Conservation (phyloP, 495 filamentous ascomycete species). For the Schizothecium vesticola region DNA sequence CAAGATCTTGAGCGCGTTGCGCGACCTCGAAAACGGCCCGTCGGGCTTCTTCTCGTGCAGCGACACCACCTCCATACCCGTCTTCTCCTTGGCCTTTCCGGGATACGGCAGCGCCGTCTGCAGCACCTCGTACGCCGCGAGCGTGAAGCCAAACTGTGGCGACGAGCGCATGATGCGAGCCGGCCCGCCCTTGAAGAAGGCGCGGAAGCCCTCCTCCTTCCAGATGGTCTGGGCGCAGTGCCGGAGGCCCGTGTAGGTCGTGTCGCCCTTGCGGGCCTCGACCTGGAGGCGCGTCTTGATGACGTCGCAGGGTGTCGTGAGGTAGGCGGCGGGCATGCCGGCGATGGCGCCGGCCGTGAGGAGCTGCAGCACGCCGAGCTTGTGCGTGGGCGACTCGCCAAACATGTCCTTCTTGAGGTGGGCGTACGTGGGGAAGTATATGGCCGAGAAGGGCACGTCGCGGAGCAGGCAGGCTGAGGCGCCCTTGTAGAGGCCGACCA, state of each 20-base stretch:
- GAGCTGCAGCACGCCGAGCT: constrained; percentile 86
- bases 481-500: constrained; percentile 95
- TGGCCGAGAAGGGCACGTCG: constrained; percentile 95
- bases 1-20: constrained; percentile 95
- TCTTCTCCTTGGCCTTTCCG: constrained; percentile 39
- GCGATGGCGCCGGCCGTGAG: constrained; percentile 93
- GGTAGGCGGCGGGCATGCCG: constrained; percentile 96
- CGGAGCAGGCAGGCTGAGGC: constrained; percentile 93
- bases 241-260: constrained; percentile 75
- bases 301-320: constrained; percentile 96
- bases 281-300: constrained; percentile 99
- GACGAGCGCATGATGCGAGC: constrained; percentile 91
- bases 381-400: constrained; percentile 82
- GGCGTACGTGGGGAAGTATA: constrained; percentile 96
- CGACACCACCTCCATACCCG: constrained; percentile 31
- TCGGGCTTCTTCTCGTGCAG: constrained; percentile 48
- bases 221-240: constrained; percentile 79
- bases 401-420: constrained; percentile 93
- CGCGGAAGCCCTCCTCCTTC: constrained; percentile 86
- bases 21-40: constrained; percentile 75
- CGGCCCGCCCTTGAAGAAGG: constrained; percentile 97
- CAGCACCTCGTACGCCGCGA: constrained; percentile 89
- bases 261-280: constrained; percentile 92
- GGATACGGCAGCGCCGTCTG: constrained; percentile 80
- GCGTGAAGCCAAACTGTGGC: constrained; percentile 95